Conservation (phyloP, 1,139 yeast genomes). For the Blastobotrys raffinosifermentans region DNA sequence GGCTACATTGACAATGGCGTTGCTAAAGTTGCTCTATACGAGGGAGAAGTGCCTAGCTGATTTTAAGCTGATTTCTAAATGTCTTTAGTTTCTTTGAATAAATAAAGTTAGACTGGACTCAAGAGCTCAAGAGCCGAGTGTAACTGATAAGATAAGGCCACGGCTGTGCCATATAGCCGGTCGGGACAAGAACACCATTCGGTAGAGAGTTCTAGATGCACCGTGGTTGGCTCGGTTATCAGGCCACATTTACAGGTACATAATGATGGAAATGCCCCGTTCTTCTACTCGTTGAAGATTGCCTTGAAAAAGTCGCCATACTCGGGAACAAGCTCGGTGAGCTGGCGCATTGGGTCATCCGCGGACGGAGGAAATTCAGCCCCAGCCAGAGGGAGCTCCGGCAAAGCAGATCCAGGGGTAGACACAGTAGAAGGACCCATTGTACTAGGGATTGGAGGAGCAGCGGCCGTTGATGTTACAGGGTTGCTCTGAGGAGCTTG, state of each 20-base stretch:
- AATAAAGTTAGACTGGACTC: too few relatives aligned
- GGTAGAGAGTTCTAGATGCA: too few relatives aligned
- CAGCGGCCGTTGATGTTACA: not conserved
- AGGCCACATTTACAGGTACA: too few relatives aligned
- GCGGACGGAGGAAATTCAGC: not conserved
- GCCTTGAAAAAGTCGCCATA: constrained; percentile 6
- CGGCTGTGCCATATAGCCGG: too few relatives aligned
- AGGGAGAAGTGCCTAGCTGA: not conserved
- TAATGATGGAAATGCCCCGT: too few relatives aligned
- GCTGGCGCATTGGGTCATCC: not conserved
- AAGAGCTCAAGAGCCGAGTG: too few relatives aligned
- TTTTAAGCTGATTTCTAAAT: too few relatives aligned
- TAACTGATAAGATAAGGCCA: too few relatives aligned
- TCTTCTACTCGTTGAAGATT: constrained; percentile 3
- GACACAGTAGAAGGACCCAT: not conserved
- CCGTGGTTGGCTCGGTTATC: too few relatives aligned
- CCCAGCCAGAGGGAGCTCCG: not conserved
- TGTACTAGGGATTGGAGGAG: not conserved
- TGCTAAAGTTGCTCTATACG: constrained; percentile 1
- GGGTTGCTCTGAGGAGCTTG: not conserved
- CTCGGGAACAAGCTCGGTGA: constrained; percentile 5
- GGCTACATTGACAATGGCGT: constrained; percentile 1
- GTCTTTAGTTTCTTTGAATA: too few relatives aligned
- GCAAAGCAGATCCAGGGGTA: not conserved
- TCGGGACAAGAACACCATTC: too few relatives aligned